Conservation (phyloP, 1,139 yeast species). For the Saccharomycopsis phalli region DNA sequence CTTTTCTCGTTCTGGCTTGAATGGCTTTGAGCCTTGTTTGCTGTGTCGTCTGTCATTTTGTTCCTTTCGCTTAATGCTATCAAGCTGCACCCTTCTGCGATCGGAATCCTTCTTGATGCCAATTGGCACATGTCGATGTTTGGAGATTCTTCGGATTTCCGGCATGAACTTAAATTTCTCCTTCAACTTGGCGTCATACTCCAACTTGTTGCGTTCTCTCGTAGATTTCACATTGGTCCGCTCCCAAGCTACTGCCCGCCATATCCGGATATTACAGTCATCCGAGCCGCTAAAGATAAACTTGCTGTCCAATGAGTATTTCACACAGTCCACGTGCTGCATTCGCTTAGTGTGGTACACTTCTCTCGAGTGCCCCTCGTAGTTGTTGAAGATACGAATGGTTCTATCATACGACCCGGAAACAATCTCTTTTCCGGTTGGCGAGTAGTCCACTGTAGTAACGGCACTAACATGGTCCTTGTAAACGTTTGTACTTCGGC, state of each 20-base stretch:
- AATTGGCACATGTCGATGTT: conserved; percentile 87
- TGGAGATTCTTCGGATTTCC: conserved; percentile 78
- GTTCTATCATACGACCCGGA: conserved; percentile 95
- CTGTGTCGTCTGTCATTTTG: conserved; percentile 73
- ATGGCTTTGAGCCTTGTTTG: conserved; percentile 58
- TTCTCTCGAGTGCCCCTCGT: conserved; percentile 89
- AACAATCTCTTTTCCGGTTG: conserved; percentile 93
- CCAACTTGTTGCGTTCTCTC: conserved; percentile 72
- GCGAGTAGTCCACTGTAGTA: conserved; percentile 88
- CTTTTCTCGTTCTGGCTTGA: conserved; percentile 65
- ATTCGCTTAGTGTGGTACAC: conserved; percentile 94
- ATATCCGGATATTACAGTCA: conserved; percentile 87
- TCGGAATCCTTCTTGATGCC: conserved; percentile 84
- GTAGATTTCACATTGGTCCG: conserved; percentile 75
- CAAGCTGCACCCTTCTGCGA: conserved; percentile 66
- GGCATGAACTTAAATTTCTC: conserved; percentile 96
- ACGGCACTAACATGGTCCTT: conserved; percentile 97
- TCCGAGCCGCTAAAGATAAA: conserved; percentile 89
- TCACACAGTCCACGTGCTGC: conserved; percentile 86
- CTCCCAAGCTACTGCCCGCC: conserved; percentile 86
- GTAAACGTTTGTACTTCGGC: conserved; percentile 68
- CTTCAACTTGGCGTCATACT: conserved; percentile 84
- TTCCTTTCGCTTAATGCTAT: conserved; percentile 69
- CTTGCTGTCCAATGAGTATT: conserved; percentile 79
- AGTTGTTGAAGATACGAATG: conserved; percentile 63